Conservation (phyloP, 1,139 yeast species). For the Sugiyamaella pinicola region DNA sequence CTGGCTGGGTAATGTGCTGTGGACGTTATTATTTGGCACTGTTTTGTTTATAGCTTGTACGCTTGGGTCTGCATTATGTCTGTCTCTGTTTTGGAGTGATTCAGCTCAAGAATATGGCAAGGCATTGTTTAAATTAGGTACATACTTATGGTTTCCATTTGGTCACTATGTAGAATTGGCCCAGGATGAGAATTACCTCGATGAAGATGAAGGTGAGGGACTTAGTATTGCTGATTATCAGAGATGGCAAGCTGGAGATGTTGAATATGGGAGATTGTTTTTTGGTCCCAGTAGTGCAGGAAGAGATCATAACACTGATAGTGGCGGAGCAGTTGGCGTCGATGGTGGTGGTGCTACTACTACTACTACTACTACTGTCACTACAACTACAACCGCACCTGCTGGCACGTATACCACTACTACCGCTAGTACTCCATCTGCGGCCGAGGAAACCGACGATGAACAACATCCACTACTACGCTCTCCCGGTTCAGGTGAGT, state of each 20-base stretch:
- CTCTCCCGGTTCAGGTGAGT: slow-evolving; percentile 23
- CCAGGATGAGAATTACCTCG: slow-evolving; percentile 76
- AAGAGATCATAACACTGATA: slow-evolving; percentile 5
- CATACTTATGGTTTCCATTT: slow-evolving; percentile 78
- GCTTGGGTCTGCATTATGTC: slow-evolving; percentile 51
- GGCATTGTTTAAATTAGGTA: slow-evolving; percentile 63
- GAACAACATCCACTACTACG: slow-evolving; percentile 24
- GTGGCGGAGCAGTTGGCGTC: neutral
- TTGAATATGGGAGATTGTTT: slow-evolving; percentile 60
- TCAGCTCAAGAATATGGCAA: slow-evolving; percentile 60
- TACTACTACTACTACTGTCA: neutral
- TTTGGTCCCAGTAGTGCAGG: slow-evolving; percentile 57
- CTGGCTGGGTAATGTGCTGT: slow-evolving; percentile 67
- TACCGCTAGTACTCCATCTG: slow-evolving; percentile 4
- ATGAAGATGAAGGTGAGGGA: slow-evolving; percentile 90
- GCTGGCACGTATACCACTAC: slow-evolving; percentile 20
- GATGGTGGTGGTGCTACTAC: slow-evolving; percentile 5
- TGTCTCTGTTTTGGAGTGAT: slow-evolving; percentile 41
- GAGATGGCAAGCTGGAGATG: slow-evolving; percentile 80
- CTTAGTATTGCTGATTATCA: slow-evolving; percentile 81
- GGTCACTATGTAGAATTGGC: slow-evolving; percentile 83
- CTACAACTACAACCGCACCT: slow-evolving; percentile 6
- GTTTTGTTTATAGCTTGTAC: slow-evolving; percentile 60
- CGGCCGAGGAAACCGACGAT: slow-evolving; percentile 24
- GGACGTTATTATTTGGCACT: slow-evolving; percentile 76